Percentiles rank a stretch among this genome's conserved stretches.
Evolutionary conservation across 257 asterid species (phyloP).

Genomic region (Capsicum rhomboideum): DNA sequence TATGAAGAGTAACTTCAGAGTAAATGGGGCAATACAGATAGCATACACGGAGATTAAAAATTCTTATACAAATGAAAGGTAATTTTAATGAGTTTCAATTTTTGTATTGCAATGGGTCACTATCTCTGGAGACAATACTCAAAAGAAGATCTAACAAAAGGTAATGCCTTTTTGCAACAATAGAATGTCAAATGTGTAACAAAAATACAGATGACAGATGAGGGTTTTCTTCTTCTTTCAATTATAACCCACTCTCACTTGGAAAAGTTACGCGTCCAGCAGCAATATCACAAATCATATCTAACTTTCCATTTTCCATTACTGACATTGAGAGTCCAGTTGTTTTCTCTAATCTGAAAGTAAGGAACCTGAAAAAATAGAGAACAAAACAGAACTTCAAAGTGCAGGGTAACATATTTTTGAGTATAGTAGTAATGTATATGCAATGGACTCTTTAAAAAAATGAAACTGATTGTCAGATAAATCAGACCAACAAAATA

Average conservation of each 20-base stretch:
- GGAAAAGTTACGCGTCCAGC: neutral
- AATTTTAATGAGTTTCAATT: neutral
- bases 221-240: neutral
- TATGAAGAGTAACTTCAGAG: neutral
- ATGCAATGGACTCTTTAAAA: neutral
- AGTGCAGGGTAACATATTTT: neutral
- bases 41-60: neutral
- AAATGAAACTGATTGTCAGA: neutral
- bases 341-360: conserved; percentile 71
- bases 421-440: neutral
- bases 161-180: neutral
- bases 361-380: conserved; percentile 41
- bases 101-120: neutral
- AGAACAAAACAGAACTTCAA: neutral
- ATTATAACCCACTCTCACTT: neutral
- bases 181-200: neutral
- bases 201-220: neutral
- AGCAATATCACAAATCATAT: conserved; percentile 39
- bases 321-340: conserved; percentile 62
- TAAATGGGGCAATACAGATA: neutral
- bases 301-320: conserved; percentile 65
- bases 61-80: neutral
- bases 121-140: neutral
- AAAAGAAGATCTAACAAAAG: neutral
- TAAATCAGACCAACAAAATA: neutral